These are phyloP conservation scores for Sextonia rubra DNA, from an alignment of 164 flowering plant genomes.

Conservation along the genomic window DNA sequence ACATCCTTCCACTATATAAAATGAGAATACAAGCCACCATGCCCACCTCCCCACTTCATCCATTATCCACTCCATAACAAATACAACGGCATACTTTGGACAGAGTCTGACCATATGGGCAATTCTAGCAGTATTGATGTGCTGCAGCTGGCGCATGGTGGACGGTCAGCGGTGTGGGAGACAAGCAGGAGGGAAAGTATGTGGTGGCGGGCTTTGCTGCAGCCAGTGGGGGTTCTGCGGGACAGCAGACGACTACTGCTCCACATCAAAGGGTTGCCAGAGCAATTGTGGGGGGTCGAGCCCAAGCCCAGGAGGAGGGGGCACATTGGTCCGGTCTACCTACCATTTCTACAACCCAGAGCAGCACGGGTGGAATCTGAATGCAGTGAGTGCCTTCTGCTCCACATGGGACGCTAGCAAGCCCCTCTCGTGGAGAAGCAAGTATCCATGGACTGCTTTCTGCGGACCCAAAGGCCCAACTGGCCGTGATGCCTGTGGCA, in stretches of 20 bases:
- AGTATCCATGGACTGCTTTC: constrained; percentile 43
- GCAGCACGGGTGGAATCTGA: constrained; percentile 34
- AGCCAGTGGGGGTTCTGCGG: constrained; percentile 4
- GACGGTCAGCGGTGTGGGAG: neutral
- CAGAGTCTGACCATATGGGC: too few species aligned
- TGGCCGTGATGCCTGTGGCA: constrained; percentile 35
- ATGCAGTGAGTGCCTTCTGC: constrained; percentile 34
- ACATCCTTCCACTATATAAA: too few species aligned
- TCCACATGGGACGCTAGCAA: constrained; percentile 45
- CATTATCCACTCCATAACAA: too few species aligned
- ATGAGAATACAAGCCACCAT: too few species aligned
- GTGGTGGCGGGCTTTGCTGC: neutral
- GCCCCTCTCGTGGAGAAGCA: constrained; percentile 33
- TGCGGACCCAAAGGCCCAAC: constrained; percentile 36
- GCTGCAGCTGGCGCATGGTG: too few species aligned
- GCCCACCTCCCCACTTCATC: too few species aligned
- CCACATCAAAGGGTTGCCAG: neutral
- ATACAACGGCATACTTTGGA: too few species aligned
- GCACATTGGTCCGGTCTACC: constrained; percentile 37
- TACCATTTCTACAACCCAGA: constrained; percentile 40
- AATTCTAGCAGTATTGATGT: too few species aligned
- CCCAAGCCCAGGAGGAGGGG: constrained; percentile 5
- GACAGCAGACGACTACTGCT: neutral
- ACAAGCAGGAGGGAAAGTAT: neutral
- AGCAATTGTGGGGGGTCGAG: neutral